A percentile compares a stretch with the other conserved stretches of the same genome.
Evolutionary conservation across 2,329 filamentous ascomycete genomes (phyloP).

Genomic region (Tolypocladium tundrense): DNA sequence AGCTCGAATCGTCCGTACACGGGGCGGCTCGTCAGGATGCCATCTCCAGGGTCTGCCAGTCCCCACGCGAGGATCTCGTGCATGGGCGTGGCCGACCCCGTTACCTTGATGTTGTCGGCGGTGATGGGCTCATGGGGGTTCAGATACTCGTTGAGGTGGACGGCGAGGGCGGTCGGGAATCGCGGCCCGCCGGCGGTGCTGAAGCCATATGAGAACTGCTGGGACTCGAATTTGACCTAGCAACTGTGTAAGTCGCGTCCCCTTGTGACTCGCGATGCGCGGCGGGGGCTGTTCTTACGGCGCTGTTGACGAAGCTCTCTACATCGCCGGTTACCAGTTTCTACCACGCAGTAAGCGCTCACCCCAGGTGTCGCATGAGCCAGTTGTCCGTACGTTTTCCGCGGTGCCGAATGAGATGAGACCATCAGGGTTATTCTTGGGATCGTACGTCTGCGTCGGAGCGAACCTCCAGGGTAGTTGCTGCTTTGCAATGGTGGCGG

Average conservation of each 20-base stretch:
- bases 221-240: slow-evolving; percentile 15
- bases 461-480: slow-evolving; percentile 23
- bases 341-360: slow-evolving; percentile 8
- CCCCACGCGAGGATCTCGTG: slow-evolving; percentile 29
- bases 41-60: slow-evolving; percentile 26
- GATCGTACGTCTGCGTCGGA: slow-evolving; percentile 23
- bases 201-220: slow-evolving; percentile 25
- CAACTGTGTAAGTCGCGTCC: background rate
- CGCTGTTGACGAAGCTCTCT: slow-evolving; percentile 15
- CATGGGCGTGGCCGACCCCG: slow-evolving; percentile 25
- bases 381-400: slow-evolving; percentile 25
- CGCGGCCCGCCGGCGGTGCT: slow-evolving; percentile 22
- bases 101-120: slow-evolving; percentile 20
- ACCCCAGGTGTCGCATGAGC: too few species aligned
- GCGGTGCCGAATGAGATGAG: slow-evolving; percentile 38
- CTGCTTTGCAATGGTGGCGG: slow-evolving; percentile 12
- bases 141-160: slow-evolving; percentile 28
- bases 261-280: background rate
- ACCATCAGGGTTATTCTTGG: slow-evolving; percentile 25
- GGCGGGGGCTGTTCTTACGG: slow-evolving; percentile 16
- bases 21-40: slow-evolving; percentile 27
- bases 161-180: slow-evolving; percentile 21
- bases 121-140: slow-evolving; percentile 17
- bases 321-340: slow-evolving; percentile 29
- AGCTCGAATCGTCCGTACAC: slow-evolving; percentile 39